Conservation (phyloP, 2,329 filamentous ascomycete genomes). For the Fusarium piperis region DNA sequence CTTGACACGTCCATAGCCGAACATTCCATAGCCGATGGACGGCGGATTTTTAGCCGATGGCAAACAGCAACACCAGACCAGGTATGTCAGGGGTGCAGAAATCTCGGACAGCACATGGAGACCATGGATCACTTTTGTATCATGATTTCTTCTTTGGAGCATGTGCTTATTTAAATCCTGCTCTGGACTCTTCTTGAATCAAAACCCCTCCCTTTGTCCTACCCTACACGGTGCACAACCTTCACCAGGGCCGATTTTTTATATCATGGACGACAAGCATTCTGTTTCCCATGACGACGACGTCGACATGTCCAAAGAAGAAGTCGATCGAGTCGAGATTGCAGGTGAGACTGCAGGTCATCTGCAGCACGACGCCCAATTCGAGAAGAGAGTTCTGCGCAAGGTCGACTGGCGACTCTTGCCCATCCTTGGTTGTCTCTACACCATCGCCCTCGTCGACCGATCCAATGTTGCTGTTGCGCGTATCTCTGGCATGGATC, state of each 20-base stretch:
- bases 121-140: not conserved
- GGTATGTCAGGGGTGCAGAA: not conserved
- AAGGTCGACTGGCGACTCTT: constrained; percentile 21
- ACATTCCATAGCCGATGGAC: not conserved
- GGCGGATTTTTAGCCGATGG: not conserved
- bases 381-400: constrained; percentile 22
- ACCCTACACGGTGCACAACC: not conserved
- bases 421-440: constrained; percentile 23
- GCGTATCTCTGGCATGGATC: constrained; percentile 28
- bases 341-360: not conserved
- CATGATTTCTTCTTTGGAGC: not conserved
- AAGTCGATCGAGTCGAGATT: not conserved
- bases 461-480: constrained; percentile 28
- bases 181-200: not conserved
- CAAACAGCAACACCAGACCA: not conserved
- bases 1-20: not conserved
- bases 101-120: not conserved
- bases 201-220: not conserved
- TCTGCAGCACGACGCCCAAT: constrained; percentile 3
- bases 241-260: not conserved
- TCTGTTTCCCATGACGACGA: not conserved
- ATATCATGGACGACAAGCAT: not conserved
- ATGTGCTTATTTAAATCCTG: not conserved
- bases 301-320: constrained; percentile 1
- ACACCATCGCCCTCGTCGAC: constrained; percentile 29